These are phyloP conservation scores for Musa troglodytarum DNA, from an alignment of 176 grass and related monocot species.

Conservation along the genomic window DNA sequence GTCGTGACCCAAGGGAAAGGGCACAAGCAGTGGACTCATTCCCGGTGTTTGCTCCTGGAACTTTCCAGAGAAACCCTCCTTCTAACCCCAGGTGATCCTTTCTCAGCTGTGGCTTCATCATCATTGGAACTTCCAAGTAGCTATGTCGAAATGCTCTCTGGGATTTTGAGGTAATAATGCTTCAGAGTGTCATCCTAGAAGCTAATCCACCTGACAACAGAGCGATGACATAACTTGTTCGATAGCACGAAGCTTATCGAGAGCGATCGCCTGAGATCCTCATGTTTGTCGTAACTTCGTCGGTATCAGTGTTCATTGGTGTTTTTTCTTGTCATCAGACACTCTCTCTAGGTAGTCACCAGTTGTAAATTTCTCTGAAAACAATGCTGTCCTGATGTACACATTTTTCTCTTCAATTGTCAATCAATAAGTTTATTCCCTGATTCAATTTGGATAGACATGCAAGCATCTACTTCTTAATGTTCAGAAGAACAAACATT, in stretches of 20 bases:
- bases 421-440: background rate
- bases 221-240: no score
- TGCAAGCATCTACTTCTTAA: no score
- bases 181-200: background rate
- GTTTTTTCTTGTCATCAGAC: background rate
- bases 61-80: slow-evolving; percentile 42
- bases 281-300: background rate
- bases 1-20: slow-evolving; percentile 36
- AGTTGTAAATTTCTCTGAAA: background rate
- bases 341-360: background rate
- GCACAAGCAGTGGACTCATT: slow-evolving; percentile 40
- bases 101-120: background rate
- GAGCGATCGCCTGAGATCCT: background rate
- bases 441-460: no score
- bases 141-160: background rate
- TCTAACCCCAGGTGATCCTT: slow-evolving; percentile 34
- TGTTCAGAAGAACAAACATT: no score
- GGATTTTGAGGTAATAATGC: background rate
- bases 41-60: slow-evolving; percentile 63
- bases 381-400: background rate
- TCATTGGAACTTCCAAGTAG: background rate
- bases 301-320: background rate
- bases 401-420: background rate
- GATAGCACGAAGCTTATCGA: background rate
- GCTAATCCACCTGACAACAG: no score